Percentiles rank a stretch among this genome's conserved stretches.
phyloP scores from a whole-genome alignment of 2,329 filamentous ascomycete species.

The Cladosporium sp. region DNA sequence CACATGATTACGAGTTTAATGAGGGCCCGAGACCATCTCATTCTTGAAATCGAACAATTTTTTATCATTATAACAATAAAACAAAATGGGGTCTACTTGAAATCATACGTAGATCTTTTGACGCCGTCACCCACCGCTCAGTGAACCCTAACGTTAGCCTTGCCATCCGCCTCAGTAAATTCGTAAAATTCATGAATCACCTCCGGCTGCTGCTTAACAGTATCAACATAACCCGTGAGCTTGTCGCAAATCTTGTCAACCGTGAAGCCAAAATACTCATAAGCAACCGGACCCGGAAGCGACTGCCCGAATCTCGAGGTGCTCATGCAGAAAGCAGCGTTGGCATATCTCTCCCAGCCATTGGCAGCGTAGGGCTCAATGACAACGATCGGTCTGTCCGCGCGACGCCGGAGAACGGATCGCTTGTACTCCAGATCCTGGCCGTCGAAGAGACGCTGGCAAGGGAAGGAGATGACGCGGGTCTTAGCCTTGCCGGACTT shows the following conservation, averaged over 20 bases:
- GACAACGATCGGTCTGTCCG: conserved; percentile 29
- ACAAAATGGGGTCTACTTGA: no score
- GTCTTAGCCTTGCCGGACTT: conserved; percentile 36
- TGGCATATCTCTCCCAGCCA: conserved; percentile 58
- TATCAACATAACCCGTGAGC: conserved; percentile 34
- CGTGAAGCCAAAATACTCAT: conserved; percentile 55
- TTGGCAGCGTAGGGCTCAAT: conserved; percentile 58
- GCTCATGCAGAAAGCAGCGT: conserved; percentile 52
- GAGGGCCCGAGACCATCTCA: no score
- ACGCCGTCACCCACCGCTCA: background rate
- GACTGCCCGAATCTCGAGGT: conserved; percentile 50
- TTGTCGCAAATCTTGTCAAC: conserved; percentile 40
- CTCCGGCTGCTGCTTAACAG: conserved; percentile 30
- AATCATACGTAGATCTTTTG: no score
- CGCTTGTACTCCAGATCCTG: conserved; percentile 45
- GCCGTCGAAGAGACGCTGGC: conserved; percentile 48
- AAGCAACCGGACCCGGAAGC: conserved; percentile 51
- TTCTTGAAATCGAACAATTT: no score
- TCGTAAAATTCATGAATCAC: conserved; percentile 8
- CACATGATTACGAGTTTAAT: no score
- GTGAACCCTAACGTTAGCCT: conserved; percentile 2
- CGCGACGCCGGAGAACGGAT: conserved; percentile 35
- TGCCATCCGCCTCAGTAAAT: conserved; percentile 10
- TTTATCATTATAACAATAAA: no score
- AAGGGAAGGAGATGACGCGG: conserved; percentile 49